Base-by-base conservation (phyloP, 768 basidiomycete species). In the Lepiota brunneoincarnata region DNA sequence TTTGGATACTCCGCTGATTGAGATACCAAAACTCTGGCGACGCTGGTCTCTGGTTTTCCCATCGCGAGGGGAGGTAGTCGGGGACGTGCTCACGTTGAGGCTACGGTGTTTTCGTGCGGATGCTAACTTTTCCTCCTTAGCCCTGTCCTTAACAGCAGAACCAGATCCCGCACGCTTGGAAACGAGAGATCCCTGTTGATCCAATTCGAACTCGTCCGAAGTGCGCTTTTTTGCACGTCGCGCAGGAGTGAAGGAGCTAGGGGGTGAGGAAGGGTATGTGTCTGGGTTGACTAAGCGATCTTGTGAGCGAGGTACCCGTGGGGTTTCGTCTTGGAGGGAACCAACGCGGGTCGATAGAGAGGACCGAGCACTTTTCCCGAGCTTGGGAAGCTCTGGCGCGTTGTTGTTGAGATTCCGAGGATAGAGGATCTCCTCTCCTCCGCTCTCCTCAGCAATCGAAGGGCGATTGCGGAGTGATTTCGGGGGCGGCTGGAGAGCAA, bases 361-460 rank as follows among this genome's bases (percentile, higher is more conserved):
- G n/a, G 41, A 41, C 11, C 43, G 44, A 37, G 37, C 40, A 24
- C 67, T 68, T 38, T 66, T 65, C 40, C 66, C 66, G 9, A 71
- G 64, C 53, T 71, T 67, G 34, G 70, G 62, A n/a, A 66, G 59
- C 37, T 72, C 72, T 7, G 69, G 58, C 21, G 66, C 49, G 48
- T 64, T 62, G 18, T 60, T 60, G 49, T 63, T 59, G 6, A 67
- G 54, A 57, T 88, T 83, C 53, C 90, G 86, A 37, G 91, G 90
- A 68, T 93, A 93, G 23, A 93, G 72, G 56, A 93, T 93, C 68
- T 93, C 91, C 69, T 93, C 91, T 38, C 91, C 91, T 4, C 91
- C 91, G 62, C 91, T 93, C 69, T 93, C 91, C 59, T 89, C 87
- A 6, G 88, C 81, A 55, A 82, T 77, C 0, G 90, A 93, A 53